These are phyloP conservation scores for Laguncularia racemosa DNA, from an alignment of 345 rosid genomes.

Conservation along the genomic window DNA sequence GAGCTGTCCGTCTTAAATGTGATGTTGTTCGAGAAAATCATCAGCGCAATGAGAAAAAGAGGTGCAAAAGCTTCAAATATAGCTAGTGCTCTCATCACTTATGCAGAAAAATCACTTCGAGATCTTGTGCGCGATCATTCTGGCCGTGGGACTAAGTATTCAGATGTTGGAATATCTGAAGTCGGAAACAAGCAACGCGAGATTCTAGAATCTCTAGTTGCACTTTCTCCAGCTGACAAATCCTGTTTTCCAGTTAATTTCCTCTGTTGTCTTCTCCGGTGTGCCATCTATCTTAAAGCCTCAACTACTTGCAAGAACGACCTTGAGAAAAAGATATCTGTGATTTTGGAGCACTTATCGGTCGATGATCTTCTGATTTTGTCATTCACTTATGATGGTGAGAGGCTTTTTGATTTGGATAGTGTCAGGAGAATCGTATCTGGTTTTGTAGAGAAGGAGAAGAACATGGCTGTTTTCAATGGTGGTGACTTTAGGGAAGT, in stretches of 20 bases:
- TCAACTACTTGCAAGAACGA: slow-evolving; percentile 52
- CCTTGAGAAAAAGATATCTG: slow-evolving; percentile 70
- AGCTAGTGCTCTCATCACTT: slow-evolving; percentile 53
- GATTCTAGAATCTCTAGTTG: slow-evolving; percentile 55
- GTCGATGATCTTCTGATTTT: slow-evolving; percentile 71
- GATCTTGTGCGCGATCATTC: slow-evolving; percentile 82
- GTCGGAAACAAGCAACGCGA: slow-evolving; percentile 40
- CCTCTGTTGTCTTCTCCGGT: slow-evolving; percentile 85
- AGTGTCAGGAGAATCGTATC: slow-evolving; percentile 70
- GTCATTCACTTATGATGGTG: slow-evolving; percentile 75
- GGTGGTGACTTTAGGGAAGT: slow-evolving; percentile 48
- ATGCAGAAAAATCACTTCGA: slow-evolving; percentile 62
- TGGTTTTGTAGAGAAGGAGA: slow-evolving; percentile 68
- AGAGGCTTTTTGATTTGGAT: slow-evolving; percentile 65
- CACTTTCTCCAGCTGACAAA: slow-evolving; percentile 58
- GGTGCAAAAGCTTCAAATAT: slow-evolving; percentile 51
- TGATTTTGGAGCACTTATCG: slow-evolving; percentile 55
- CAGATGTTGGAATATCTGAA: slow-evolving; percentile 23
- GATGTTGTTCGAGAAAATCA: slow-evolving; percentile 37
- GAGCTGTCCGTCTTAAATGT: slow-evolving; percentile 70
- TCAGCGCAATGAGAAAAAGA: slow-evolving; percentile 49
- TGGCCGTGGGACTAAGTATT: slow-evolving; percentile 35
- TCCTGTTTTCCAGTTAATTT: slow-evolving; percentile 61
- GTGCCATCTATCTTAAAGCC: slow-evolving; percentile 54
- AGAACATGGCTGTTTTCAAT: slow-evolving; percentile 61